Evolutionary conservation across 805 yeast genomes (phyloP).

Genomic region (Candida schatavii): DNA sequence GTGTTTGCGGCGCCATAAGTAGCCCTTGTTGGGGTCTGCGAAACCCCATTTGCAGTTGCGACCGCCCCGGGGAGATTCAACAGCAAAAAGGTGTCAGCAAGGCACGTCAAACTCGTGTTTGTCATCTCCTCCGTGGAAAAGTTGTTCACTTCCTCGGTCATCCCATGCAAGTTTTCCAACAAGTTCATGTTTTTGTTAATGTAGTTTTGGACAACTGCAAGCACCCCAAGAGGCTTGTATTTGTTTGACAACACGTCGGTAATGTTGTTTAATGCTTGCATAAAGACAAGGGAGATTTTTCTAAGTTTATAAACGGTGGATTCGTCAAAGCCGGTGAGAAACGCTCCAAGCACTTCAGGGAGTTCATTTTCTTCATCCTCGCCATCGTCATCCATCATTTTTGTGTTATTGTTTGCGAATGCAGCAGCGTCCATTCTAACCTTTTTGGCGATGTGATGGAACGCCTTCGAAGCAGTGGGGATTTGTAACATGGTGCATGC

Average conservation of each 20-base stretch:
- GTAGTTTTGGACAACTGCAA: constrained; percentile 42
- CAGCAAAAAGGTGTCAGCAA: constrained; percentile 5
- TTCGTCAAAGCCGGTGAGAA: constrained; percentile 45
- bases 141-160: constrained; percentile 1
- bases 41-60: background rate
- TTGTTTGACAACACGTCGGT: constrained; percentile 53
- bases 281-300: constrained; percentile 41
- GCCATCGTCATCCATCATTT: background rate
- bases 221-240: constrained; percentile 51
- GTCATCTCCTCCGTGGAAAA: constrained; percentile 1
- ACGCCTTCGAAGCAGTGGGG: constrained; percentile 38
- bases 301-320: constrained; percentile 41
- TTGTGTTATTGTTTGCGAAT: constrained; percentile 1
- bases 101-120: constrained; percentile 3
- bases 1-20: background rate
- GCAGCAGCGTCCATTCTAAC: constrained; percentile 2
- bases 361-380: constrained; percentile 31
- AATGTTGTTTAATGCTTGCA: constrained; percentile 41
- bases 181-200: constrained; percentile 4
- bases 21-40: background rate
- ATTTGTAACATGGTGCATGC: constrained; percentile 54
- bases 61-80: constrained; percentile 2
- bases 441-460: constrained; percentile 21
- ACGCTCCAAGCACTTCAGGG: constrained; percentile 45
- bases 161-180: constrained; percentile 2